Evolutionary conservation across 768 basidiomycete genomes (phyloP).

Genomic region (Mycena galopus): DNA sequence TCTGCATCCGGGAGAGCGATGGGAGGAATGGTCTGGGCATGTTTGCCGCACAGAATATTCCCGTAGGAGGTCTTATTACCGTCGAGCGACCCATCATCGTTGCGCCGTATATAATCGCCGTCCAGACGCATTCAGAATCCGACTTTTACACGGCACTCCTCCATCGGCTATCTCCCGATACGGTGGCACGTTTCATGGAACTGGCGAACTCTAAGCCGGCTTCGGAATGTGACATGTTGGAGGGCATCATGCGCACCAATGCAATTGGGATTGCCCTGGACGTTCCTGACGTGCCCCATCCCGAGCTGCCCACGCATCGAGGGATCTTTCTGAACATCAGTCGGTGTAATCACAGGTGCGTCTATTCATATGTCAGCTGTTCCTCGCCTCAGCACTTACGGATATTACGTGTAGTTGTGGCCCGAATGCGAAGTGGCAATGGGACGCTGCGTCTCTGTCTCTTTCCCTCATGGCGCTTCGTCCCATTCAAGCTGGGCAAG

Average conservation of each 20-base stretch:
- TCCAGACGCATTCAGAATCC: constrained; percentile 31
- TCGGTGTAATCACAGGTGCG: constrained; percentile 57
- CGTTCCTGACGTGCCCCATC: constrained; percentile 39
- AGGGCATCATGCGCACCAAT: constrained; percentile 49
- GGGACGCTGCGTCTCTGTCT: constrained; percentile 49
- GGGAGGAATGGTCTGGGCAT: constrained; percentile 44
- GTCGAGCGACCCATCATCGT: constrained; percentile 57
- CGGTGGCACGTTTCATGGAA: constrained; percentile 45
- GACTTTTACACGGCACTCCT: constrained; percentile 50
- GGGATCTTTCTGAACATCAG: constrained; percentile 53
- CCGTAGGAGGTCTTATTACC: constrained; percentile 41
- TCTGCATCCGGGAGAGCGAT: constrained; percentile 25
- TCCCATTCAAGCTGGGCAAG: constrained; percentile 48
- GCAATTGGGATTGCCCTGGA: constrained; percentile 48
- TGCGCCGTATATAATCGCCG: constrained; percentile 50
- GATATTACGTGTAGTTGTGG: constrained; percentile 46
- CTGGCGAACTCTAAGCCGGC: constrained; percentile 40
- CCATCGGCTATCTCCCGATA: constrained; percentile 41
- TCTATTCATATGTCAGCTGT: neutral
- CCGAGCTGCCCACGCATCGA: constrained; percentile 48
- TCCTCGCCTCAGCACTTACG: neutral
- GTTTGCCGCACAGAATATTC: constrained; percentile 41
- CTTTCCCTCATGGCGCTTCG: constrained; percentile 51
- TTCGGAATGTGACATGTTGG: constrained; percentile 34
- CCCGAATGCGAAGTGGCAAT: constrained; percentile 56